Conservation (phyloP, 1,284 basidiomycete genomes). For the Wallemia hederae region DNA sequence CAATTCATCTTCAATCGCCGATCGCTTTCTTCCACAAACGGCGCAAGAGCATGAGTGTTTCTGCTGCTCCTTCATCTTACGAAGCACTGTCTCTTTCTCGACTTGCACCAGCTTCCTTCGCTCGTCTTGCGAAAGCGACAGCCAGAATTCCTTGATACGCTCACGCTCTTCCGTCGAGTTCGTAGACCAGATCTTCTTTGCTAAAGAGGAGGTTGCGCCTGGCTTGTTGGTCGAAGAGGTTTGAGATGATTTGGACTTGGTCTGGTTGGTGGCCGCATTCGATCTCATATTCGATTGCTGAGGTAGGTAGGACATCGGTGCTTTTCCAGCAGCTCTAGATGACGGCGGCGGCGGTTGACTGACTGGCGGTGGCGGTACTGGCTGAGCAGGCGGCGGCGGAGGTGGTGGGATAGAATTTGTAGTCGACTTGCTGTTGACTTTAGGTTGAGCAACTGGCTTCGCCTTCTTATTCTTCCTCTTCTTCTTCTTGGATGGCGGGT, state of each 20-base stretch:
- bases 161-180: conserved; percentile 73
- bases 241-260: conserved; percentile 2
- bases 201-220: conserved; percentile 15
- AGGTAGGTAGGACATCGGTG: conserved; percentile 7
- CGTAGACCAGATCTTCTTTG: conserved; percentile 58
- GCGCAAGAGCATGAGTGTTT: conserved; percentile 83
- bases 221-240: conserved; percentile 7
- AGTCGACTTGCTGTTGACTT: conserved; percentile 10
- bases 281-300: conserved; percentile 2
- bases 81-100: conserved; percentile 85
- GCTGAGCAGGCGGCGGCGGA: conserved; percentile 17
- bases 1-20: conserved; percentile 94
- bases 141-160: conserved; percentile 92
- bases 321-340: conserved; percentile 13
- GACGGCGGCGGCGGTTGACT: conserved; percentile 5
- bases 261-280: conserved; percentile 1
- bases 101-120: conserved; percentile 69
- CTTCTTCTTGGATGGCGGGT: conserved; percentile 2
- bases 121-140: conserved; percentile 60
- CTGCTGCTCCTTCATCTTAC: conserved; percentile 98
- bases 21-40: conserved; percentile 87
- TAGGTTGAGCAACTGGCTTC: conserved; percentile 2
- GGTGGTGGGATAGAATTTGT: conserved; percentile 8
- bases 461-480: conserved; percentile 6
- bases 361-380: conserved; percentile 14